Evolutionary conservation across 805 yeast genomes (phyloP).

Genomic region (Yamadazyma sp.): DNA sequence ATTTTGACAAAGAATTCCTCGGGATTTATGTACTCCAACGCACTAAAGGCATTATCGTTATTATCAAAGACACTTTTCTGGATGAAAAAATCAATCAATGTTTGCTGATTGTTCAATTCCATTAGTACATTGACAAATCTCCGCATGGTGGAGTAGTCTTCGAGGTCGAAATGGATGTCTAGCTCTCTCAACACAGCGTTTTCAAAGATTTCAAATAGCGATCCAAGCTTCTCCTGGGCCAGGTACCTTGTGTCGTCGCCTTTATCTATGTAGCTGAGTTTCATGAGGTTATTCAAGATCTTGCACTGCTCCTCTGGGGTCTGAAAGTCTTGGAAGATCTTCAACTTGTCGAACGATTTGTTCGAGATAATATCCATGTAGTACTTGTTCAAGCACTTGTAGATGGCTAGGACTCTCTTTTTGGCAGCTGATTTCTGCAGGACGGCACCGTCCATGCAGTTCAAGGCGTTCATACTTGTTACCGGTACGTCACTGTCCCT

Average conservation of each 20-base stretch:
- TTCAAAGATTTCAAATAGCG: constrained; percentile 66
- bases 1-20: constrained; percentile 21
- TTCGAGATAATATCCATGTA: constrained; percentile 47
- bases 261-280: constrained; percentile 37
- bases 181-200: constrained; percentile 69
- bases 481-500: not conserved
- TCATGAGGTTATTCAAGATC: constrained; percentile 40
- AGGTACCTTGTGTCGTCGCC: constrained; percentile 27
- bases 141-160: constrained; percentile 42
- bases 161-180: constrained; percentile 53
- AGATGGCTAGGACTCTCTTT: constrained; percentile 39
- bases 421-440: constrained; percentile 33
- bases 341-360: constrained; percentile 41
- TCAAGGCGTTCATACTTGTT: constrained; percentile 26
- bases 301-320: constrained; percentile 54
- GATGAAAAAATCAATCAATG: constrained; percentile 43
- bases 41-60: constrained; percentile 18
- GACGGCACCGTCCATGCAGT: constrained; percentile 31
- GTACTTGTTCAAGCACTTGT: constrained; percentile 39
- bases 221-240: constrained; percentile 45
- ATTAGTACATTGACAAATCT: constrained; percentile 36
- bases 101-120: constrained; percentile 40
- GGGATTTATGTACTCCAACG: constrained; percentile 28
- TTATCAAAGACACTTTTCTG: constrained; percentile 44
- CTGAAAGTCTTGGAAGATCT: constrained; percentile 45